phyloP scores from a whole-genome alignment of 495 filamentous ascomycete species.

The Podospora appendiculata region DNA sequence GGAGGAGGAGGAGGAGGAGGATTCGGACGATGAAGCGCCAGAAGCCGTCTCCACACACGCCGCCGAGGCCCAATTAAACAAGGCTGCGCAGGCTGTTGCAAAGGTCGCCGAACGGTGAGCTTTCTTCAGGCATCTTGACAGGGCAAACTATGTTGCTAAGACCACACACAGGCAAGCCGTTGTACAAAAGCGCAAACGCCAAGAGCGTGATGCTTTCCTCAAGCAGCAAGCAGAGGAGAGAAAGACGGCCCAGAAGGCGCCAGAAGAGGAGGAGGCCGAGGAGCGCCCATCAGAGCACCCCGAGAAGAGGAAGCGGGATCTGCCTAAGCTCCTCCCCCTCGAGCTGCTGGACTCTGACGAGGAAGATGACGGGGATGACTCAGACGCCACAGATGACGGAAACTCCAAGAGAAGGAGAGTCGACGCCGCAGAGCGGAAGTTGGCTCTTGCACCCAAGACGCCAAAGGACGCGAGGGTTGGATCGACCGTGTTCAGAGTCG shows the following conservation, averaged over 20 bases:
- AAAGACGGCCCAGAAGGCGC: slow-evolving; percentile 16
- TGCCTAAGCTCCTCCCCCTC: slow-evolving; percentile 34
- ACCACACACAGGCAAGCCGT: slow-evolving; percentile 27
- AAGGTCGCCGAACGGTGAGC: slow-evolving; percentile 36
- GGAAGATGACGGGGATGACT: slow-evolving; percentile 18
- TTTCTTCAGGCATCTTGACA: not conserved
- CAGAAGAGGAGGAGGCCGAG: slow-evolving; percentile 8
- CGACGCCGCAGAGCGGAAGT: slow-evolving; percentile 12
- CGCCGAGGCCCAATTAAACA: slow-evolving; percentile 24
- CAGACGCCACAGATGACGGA: slow-evolving; percentile 10
- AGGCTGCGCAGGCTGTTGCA: slow-evolving; percentile 27
- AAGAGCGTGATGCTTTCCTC: slow-evolving; percentile 37
- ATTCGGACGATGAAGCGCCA: slow-evolving; percentile 37
- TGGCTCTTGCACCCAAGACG: slow-evolving; percentile 18
- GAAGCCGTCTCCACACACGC: slow-evolving; percentile 36
- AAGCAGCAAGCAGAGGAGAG: slow-evolving; percentile 37
- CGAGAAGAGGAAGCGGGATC: slow-evolving; percentile 21
- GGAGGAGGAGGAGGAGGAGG: slow-evolving; percentile 25
- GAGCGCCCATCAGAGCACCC: slow-evolving; percentile 2
- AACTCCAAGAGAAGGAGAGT: slow-evolving; percentile 30
- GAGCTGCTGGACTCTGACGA: slow-evolving; percentile 40
- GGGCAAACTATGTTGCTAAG: slow-evolving; percentile 1
- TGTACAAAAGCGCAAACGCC: slow-evolving; percentile 34
- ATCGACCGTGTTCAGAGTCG: slow-evolving; percentile 34
- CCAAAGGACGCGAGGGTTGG: slow-evolving; percentile 31